These are phyloP conservation scores for Drechslera avenae DNA, from an alignment of 2,329 filamentous ascomycete genomes.

Conservation along the genomic window DNA sequence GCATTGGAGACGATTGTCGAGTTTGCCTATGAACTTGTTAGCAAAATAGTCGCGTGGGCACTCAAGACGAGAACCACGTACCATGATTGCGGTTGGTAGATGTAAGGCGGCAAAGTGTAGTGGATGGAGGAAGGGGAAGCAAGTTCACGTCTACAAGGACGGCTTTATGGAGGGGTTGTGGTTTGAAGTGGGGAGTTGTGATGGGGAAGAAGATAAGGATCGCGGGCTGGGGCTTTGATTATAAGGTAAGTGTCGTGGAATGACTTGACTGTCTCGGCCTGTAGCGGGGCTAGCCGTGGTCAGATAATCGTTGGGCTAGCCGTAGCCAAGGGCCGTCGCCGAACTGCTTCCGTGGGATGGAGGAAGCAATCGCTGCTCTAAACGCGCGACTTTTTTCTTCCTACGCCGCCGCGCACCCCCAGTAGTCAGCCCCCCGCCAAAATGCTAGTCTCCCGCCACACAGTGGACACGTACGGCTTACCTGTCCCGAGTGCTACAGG, in stretches of 20 bases:
- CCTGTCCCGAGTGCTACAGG: conserved; percentile 11
- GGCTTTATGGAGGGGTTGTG: conserved; percentile 20
- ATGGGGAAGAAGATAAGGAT: conserved; percentile 34
- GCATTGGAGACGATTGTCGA: conserved; percentile 55
- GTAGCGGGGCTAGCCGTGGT: conserved; percentile 37
- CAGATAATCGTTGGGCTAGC: conserved; percentile 35
- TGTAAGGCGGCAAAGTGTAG: conserved; percentile 6
- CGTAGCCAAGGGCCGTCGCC: conserved; percentile 45
- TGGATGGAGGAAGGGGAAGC: neutral
- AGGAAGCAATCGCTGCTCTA: conserved; percentile 33
- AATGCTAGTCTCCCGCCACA: conserved; percentile 26
- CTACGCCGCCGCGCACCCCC: conserved; percentile 11
- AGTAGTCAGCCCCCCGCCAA: conserved; percentile 19
- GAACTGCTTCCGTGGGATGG: conserved; percentile 48
- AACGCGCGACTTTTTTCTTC: conserved; percentile 11
- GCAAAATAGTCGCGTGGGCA: conserved; percentile 1
- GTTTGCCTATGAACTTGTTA: conserved; percentile 37
- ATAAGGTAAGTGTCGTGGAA: conserved; percentile 33
- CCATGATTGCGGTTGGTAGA: conserved; percentile 41
- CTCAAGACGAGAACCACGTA: conserved; percentile 21
- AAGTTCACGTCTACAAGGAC: conserved; percentile 10
- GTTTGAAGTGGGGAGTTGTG: conserved; percentile 21
- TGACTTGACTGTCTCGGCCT: conserved; percentile 34
- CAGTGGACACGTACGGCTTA: conserved; percentile 9
- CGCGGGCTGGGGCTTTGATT: conserved; percentile 29